Conservation (phyloP, 306 rosid genomes). For the Castanea mollissima region DNA sequence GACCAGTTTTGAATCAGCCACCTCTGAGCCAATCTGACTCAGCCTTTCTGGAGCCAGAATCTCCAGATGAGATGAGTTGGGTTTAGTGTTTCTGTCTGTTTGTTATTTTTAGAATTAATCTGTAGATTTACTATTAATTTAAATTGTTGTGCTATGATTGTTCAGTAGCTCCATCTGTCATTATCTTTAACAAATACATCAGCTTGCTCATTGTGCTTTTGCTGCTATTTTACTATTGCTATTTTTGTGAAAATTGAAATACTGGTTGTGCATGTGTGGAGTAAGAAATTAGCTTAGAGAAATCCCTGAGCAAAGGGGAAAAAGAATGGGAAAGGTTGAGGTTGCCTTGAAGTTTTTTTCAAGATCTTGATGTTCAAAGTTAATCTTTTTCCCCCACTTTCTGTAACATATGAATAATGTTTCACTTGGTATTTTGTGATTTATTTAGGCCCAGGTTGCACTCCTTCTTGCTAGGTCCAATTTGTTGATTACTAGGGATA, state of each 20-base stretch:
- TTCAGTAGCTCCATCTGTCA: too few relatives aligned
- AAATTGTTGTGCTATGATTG: too few relatives aligned
- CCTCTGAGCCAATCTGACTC: conserved; percentile 69
- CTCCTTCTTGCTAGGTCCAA: conserved; percentile 87
- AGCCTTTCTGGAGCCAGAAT: conserved; percentile 43
- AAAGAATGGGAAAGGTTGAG: neutral
- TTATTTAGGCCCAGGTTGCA: conserved; percentile 62
- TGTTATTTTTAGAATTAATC: neutral
- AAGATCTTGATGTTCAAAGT: neutral
- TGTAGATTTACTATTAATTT: too few relatives aligned
- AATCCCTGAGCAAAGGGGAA: neutral
- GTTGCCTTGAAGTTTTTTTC: neutral
- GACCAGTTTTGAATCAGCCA: conserved; percentile 46
- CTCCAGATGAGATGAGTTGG: conserved; percentile 60
- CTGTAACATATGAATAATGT: conserved; percentile 16
- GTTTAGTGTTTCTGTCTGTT: neutral
- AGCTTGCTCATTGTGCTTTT: neutral
- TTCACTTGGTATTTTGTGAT: conserved; percentile 18
- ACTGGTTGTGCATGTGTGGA: neutral
- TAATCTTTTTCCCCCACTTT: neutral
- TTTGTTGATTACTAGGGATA: conserved; percentile 84
- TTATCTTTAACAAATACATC: too few relatives aligned
- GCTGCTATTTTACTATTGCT: neutral
- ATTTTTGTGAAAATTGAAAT: neutral
- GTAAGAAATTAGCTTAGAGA: neutral